Evolutionary conservation across 495 filamentous ascomycete genomes (phyloP), one percentile per base, ranked within the genome.

Genomic region (Platismatia glauca): DNA sequence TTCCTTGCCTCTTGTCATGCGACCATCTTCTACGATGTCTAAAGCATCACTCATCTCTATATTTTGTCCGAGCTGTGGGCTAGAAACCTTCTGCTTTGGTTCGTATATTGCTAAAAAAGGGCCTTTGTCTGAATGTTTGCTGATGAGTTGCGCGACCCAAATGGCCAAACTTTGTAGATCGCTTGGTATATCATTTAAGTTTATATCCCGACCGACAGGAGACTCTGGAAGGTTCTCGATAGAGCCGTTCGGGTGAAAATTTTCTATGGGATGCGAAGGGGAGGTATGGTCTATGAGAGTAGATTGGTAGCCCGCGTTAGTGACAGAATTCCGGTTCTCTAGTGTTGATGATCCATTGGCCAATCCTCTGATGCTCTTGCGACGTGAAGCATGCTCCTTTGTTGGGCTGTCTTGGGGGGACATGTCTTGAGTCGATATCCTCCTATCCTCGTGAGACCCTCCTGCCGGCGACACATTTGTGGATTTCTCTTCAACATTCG

Each of bases 1-100:
- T 53, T 53, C 50, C 7, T 53, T 53, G 27, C 50, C 50, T 53
- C 50, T 53, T 34, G 50, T 53, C 50, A 53, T 53, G 16, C 29
- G 50, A 53, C 8, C 50, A 20, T 11, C 50, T n/a, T 53, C 50
- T 53, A 53, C 50, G 7, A 33, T 53, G 5, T 53, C 50, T 53
- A 33, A 20, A 29, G 29, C 29, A 29, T 52, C 48, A 53, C 5
- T 20, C 29, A 34, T 53, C 29, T 53, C 50, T 20, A 53, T 53
- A 53, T 53, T 6, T 3, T 33, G 27, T 53, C 15, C 27, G 20
- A 2, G 20, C 7, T 33, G 27, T 33, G 50, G 16, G 15, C 6
- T n/a, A 20, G 2, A 11, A 7, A 33, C 50, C 9, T 53, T n/a
- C 7, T 33, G 27, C 7, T 29, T 9, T 33, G 50, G 29, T 16